phyloP scores from a whole-genome alignment of 768 basidiomycete genomes.

The Thelephora aurantiotincta region DNA sequence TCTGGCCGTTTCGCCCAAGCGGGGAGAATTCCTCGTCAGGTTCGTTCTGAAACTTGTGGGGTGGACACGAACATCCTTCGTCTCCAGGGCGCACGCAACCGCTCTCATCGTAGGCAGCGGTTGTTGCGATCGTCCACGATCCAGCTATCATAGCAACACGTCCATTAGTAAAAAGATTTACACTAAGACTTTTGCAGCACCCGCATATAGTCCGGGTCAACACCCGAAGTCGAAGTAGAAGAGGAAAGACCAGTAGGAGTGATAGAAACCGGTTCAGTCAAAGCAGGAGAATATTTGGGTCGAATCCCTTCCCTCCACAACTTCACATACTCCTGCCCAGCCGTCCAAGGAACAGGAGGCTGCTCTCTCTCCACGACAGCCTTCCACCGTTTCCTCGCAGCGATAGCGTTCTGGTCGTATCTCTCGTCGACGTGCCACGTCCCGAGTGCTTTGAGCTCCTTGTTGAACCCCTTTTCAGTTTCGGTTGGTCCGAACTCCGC shows the following conservation, averaged over 20 bases:
- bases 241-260: slow-evolving; percentile 6
- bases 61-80: too few relatives aligned
- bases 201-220: background rate
- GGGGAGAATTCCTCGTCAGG: too few relatives aligned
- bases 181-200: too few relatives aligned
- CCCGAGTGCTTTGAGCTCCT: slow-evolving; percentile 46
- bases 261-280: slow-evolving; percentile 26
- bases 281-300: slow-evolving; percentile 47
- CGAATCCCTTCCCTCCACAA: slow-evolving; percentile 59
- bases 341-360: slow-evolving; percentile 44
- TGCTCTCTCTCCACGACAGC: slow-evolving; percentile 22
- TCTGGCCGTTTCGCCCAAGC: too few relatives aligned
- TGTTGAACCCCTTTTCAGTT: slow-evolving; percentile 43
- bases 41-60: too few relatives aligned
- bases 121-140: too few relatives aligned
- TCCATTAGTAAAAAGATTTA: too few relatives aligned
- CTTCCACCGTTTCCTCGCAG: slow-evolving; percentile 68
- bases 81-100: too few relatives aligned
- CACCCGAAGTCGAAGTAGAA: background rate
- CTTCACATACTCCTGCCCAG: slow-evolving; percentile 56
- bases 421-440: slow-evolving; percentile 44
- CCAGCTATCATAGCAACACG: too few relatives aligned
- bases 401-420: slow-evolving; percentile 42
- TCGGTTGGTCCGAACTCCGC: slow-evolving; percentile 45
- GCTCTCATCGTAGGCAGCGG: too few relatives aligned